Conservation (phyloP, 2,329 filamentous ascomycete genomes). For the Hypoxylon sp. region DNA sequence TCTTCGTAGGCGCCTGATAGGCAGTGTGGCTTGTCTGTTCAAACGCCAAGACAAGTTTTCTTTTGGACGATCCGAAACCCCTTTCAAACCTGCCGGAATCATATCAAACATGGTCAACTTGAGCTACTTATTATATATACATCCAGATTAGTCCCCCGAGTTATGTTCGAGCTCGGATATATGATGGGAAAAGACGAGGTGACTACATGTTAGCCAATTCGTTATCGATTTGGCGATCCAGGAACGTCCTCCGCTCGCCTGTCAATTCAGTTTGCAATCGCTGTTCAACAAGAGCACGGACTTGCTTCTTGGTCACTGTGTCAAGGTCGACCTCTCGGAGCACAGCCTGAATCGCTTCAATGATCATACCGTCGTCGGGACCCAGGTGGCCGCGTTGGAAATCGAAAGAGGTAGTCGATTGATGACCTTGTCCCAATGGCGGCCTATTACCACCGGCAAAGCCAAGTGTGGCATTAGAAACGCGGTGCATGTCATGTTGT, state of each 20-base stretch:
- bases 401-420: conserved; percentile 68
- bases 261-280: conserved; percentile 88
- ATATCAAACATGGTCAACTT: conserved; percentile 40
- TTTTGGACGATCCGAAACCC: conserved; percentile 17
- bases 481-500: conserved; percentile 55
- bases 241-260: conserved; percentile 87
- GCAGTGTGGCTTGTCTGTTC: conserved; percentile 17
- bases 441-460: conserved; percentile 62
- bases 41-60: conserved; percentile 28
- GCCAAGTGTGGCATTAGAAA: conserved; percentile 62
- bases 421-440: conserved; percentile 62
- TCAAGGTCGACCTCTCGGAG: conserved; percentile 92
- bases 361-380: conserved; percentile 82
- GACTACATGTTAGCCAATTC: conserved; percentile 92
- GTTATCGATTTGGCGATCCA: conserved; percentile 92
- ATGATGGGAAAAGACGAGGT: conserved; percentile 11
- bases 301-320: conserved; percentile 98
- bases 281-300: conserved; percentile 91
- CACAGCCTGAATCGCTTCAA: conserved; percentile 85
- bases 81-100: conserved; percentile 27
- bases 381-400: conserved; percentile 71
- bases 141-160: conserved; percentile 33
- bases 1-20: conserved; percentile 1
- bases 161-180: conserved; percentile 5
- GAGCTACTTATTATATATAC: conserved; percentile 39